A percentile compares a stretch with the other conserved stretches of the same genome.
Evolutionary conservation across 2,329 filamentous ascomycete species (phyloP).

Genomic region (Helminthosporium solani): DNA sequence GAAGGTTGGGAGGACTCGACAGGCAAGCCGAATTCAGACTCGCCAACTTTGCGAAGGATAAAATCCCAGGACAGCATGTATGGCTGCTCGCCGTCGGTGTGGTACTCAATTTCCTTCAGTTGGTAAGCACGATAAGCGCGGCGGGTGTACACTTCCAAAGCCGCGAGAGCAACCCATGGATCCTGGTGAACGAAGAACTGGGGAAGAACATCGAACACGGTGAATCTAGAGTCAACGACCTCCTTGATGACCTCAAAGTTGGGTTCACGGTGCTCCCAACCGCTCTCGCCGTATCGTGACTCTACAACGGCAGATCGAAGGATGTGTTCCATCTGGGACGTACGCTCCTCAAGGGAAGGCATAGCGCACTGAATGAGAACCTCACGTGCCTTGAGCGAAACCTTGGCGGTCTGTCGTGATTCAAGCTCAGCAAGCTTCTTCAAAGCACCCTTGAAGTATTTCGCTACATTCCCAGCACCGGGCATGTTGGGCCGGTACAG

Average conservation of each 20-base stretch:
- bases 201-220: conserved; percentile 92
- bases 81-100: conserved; percentile 71
- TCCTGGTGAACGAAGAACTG: conserved; percentile 95
- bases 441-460: conserved; percentile 79
- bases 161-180: conserved; percentile 89
- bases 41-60: conserved; percentile 85
- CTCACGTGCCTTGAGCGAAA: conserved; percentile 94
- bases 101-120: conserved; percentile 85
- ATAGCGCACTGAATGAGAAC: conserved; percentile 96
- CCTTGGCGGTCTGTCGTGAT: conserved; percentile 84
- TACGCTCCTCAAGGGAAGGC: conserved; percentile 92
- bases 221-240: conserved; percentile 97
- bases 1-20: conserved; percentile 78
- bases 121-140: conserved; percentile 96
- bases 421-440: conserved; percentile 89
- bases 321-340: conserved; percentile 97
- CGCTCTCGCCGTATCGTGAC: conserved; percentile 95
- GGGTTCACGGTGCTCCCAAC: conserved; percentile 93
- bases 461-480: conserved; percentile 81
- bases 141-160: conserved; percentile 93
- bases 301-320: conserved; percentile 92
- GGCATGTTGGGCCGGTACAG: conserved; percentile 95
- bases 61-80: conserved; percentile 95
- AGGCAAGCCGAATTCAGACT: conserved; percentile 84
- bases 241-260: conserved; percentile 91